These are phyloP conservation scores for Annulohypoxylon nitens DNA, from an alignment of 495 filamentous ascomycete species.

Conservation along the genomic window DNA sequence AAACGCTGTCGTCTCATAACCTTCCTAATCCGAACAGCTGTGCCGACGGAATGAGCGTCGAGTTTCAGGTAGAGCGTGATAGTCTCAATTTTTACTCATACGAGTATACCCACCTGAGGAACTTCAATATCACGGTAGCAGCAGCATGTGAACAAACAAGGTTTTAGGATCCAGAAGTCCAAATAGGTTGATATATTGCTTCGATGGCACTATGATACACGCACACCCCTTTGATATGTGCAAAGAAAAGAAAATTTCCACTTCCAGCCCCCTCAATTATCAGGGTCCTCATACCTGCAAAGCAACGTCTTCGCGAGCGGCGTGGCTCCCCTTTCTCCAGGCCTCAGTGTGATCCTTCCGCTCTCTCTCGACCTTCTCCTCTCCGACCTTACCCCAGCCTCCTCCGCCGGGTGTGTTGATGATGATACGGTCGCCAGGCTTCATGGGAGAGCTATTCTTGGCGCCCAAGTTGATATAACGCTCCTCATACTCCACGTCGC, in stretches of 20 bases:
- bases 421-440: conserved; percentile 88
- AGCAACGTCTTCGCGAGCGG: conserved; percentile 65
- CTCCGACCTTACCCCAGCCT: conserved; percentile 75
- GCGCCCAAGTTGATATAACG: conserved; percentile 85
- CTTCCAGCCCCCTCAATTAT: conserved; percentile 1
- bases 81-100: conserved; percentile 6
- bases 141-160: neutral
- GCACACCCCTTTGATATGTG: conserved; percentile 17
- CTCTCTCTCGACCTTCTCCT: conserved; percentile 60
- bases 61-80: conserved; percentile 30
- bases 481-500: conserved; percentile 67
- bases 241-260: neutral
- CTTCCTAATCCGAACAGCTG: conserved; percentile 31
- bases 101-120: neutral
- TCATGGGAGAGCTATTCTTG: conserved; percentile 93
- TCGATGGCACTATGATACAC: conserved; percentile 14
- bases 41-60: conserved; percentile 11
- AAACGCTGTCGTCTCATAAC: conserved; percentile 15
- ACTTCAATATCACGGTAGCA: conserved; percentile 9
- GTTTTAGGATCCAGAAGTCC: neutral
- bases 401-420: conserved; percentile 76
- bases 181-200: neutral
- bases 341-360: conserved; percentile 67
- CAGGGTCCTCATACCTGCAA: conserved; percentile 57
- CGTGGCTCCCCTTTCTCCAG: conserved; percentile 73